Evolutionary conservation across 768 basidiomycete species (phyloP).

Genomic region (Russula foetens): DNA sequence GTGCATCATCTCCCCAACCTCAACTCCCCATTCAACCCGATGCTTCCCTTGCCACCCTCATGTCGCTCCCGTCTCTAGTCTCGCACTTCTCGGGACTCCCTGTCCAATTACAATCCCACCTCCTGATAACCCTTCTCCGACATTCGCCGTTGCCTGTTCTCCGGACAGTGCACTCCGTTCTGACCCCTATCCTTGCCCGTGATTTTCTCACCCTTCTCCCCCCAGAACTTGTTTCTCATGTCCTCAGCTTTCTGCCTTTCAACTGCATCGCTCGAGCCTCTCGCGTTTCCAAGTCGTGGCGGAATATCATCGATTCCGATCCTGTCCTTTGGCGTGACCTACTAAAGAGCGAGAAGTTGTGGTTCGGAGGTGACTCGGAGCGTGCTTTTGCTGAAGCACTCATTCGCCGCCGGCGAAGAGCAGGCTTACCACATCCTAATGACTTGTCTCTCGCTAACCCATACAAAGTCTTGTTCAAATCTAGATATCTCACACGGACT

Average conservation of each 20-base stretch:
- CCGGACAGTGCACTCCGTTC: constrained; percentile 79
- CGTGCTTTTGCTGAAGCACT: constrained; percentile 70
- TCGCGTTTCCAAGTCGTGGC: constrained; percentile 85
- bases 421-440: constrained; percentile 32
- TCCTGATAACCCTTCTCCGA: constrained; percentile 85
- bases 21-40: constrained; percentile 76
- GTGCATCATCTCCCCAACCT: constrained; percentile 55
- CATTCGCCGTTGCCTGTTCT: constrained; percentile 89
- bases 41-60: constrained; percentile 69
- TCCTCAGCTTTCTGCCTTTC: constrained; percentile 79
- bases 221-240: constrained; percentile 83
- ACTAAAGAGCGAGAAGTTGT: constrained; percentile 73
- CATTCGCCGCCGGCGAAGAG: constrained; percentile 46
- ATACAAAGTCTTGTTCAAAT: constrained; percentile 90
- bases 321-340: constrained; percentile 85
- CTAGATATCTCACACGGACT: constrained; percentile 69
- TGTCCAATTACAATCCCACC: constrained; percentile 80
- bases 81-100: constrained; percentile 76
- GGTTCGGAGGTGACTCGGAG: constrained; percentile 85
- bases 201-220: constrained; percentile 93
- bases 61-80: constrained; percentile 79
- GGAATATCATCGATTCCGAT: constrained; percentile 86
- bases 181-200: constrained; percentile 84
- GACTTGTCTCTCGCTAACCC: constrained; percentile 73
- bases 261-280: constrained; percentile 78